Evolutionary conservation across 192 early-diverging fungal species (phyloP).

Genomic region (Diversispora eburnea): DNA sequence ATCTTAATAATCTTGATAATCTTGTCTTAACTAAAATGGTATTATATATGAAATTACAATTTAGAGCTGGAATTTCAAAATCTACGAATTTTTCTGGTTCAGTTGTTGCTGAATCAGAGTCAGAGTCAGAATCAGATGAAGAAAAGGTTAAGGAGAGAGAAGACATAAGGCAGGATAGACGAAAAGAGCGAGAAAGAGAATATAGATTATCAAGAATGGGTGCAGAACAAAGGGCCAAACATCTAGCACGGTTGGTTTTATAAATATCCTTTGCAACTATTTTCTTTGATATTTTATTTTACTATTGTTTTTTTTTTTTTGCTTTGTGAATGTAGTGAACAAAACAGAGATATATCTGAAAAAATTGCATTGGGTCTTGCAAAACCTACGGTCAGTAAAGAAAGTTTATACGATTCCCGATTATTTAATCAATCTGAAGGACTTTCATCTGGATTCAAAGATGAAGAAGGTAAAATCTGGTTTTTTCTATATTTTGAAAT

Average conservation of each 20-base stretch:
- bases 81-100: constrained; percentile 1
- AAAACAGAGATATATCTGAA: constrained; percentile 95
- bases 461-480: constrained; percentile 63
- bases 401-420: constrained; percentile 91
- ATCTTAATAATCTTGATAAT: constrained; percentile 11
- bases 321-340: constrained; percentile 43
- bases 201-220: constrained; percentile 86
- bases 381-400: constrained; percentile 82
- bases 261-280: not conserved
- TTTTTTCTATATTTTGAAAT: not conserved
- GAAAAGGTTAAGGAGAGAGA: constrained; percentile 76
- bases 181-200: constrained; percentile 83
- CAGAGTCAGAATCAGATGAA: constrained; percentile 55
- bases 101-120: constrained; percentile 32
- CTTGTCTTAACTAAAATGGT: constrained; percentile 17
- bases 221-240: constrained; percentile 77
- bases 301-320: not conserved
- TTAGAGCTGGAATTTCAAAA: constrained; percentile 41
- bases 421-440: constrained; percentile 92
- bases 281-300: not conserved
- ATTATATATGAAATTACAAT: not conserved
- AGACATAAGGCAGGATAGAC: constrained; percentile 75
- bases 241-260: constrained; percentile 54
- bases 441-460: constrained; percentile 81
- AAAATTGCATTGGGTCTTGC: constrained; percentile 96